Base-by-base conservation (phyloP, 495 filamentous ascomycete genomes). In the Aspergillus affinis region DNA sequence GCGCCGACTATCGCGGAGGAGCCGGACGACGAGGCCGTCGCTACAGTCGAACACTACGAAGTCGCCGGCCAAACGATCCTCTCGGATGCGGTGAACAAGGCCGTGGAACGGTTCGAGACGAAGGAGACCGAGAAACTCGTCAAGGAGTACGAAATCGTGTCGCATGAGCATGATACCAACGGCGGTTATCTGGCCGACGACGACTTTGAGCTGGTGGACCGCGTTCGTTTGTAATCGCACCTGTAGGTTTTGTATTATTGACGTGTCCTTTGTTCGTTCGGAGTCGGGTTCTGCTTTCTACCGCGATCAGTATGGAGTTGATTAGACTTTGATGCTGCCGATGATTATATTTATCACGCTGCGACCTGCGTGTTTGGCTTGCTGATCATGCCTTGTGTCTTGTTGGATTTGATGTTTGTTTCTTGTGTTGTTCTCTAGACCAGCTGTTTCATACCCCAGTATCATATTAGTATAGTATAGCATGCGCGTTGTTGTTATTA, bases 101-200 rank as follows among this genome's bases (percentile, higher is more conserved):
- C 84, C 3, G 76, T 85, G 23, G 78, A 83, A 70, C 78, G 75
- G 56, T 86, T 75, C 59, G 83, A 86, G 69, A 79, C 74, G 45
- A 75, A 78, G 59, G 77, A 81, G 67, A 84, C 77, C 3, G 83
- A 82, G 68, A 81, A 81, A 69, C 68, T 85, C 21, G 75, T 84
- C 67, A 81, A 81, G 70, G 82, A 85, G 63, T 86, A 86, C 62
- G 83, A 86, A 65, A 74, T 86, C 48, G 73, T 85, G 47, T 69
- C 77, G 41, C 61, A 61, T 4, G 80, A 81, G 61, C 74, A 70
- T 45, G 79, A 77, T 50, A 64, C 69, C 19, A 57, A 50, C 27
- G 58, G 63, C 19, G 74, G 73, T 52, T 73, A 75, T 65, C 59
- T 69, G 6, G 72, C 73, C 12, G 76, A 76, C 51, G 73, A 76